Evolutionary conservation across 2,329 filamentous ascomycete genomes (phyloP).

Genomic region (Talaromyces sp.): DNA sequence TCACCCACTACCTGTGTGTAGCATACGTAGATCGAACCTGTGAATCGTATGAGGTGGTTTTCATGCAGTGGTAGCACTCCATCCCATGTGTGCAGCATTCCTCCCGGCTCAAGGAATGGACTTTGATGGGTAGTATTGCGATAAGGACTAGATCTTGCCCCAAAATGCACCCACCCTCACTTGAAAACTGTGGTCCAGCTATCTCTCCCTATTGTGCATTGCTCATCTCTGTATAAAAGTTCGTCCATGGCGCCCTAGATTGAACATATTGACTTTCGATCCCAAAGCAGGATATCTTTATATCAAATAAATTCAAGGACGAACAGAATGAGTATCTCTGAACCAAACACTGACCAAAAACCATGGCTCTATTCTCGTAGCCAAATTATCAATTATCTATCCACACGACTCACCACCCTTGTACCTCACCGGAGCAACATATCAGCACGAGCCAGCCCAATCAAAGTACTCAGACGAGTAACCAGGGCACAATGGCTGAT

Average conservation of each 20-base stretch:
- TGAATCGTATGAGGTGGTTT: slow-evolving; percentile 9
- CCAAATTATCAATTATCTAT: slow-evolving; percentile 36
- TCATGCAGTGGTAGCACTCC: neutral
- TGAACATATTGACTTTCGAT: neutral
- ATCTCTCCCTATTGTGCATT: neutral
- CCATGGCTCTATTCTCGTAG: slow-evolving; percentile 29
- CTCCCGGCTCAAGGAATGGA: slow-evolving; percentile 6
- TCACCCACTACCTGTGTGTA: no score
- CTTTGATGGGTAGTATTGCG: neutral
- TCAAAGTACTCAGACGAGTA: slow-evolving; percentile 48
- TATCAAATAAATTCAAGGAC: neutral
- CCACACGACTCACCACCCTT: slow-evolving; percentile 35
- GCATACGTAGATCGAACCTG: neutral
- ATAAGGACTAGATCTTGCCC: neutral
- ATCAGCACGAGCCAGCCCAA: slow-evolving; percentile 44
- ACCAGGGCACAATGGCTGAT: slow-evolving; percentile 55
- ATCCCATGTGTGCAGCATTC: slow-evolving; percentile 10
- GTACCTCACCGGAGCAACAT: slow-evolving; percentile 30
- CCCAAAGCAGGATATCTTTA: no score
- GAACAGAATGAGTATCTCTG: neutral
- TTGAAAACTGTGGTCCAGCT: neutral
- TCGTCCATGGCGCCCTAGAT: neutral
- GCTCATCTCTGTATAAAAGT: neutral
- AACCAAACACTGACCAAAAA: neutral
- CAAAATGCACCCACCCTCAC: neutral